A percentile compares a stretch with the other conserved stretches of the same genome.
Evolutionary conservation across 257 asterid genomes (phyloP).

Genomic region (Capsicum rhomboideum): DNA sequence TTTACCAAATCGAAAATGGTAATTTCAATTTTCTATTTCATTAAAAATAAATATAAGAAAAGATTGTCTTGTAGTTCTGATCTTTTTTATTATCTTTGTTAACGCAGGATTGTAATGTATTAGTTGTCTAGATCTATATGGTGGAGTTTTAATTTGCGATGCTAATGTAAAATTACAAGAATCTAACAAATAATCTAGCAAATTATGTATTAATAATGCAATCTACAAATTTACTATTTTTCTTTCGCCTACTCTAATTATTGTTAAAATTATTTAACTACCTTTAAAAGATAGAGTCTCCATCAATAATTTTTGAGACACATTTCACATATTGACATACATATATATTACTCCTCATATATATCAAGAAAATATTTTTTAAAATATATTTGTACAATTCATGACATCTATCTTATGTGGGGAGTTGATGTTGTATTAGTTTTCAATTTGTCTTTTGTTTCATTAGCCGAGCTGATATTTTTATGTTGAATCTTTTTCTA

Average conservation of each 20-base stretch:
- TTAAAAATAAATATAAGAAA: background rate
- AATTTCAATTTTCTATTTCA: background rate
- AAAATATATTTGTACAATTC: too few species aligned
- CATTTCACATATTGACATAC: background rate
- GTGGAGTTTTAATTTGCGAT: background rate
- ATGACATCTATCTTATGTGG: too few species aligned
- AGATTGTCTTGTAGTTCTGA: background rate
- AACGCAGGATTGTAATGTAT: too few species aligned
- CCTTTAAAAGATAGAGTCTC: background rate
- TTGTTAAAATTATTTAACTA: background rate
- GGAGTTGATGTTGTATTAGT: too few species aligned
- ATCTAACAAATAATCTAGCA: background rate
- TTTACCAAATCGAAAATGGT: background rate
- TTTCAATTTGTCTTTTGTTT: too few species aligned
- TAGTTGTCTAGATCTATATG: background rate
- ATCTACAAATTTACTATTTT: background rate
- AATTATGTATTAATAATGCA: background rate
- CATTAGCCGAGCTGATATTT: too few species aligned
- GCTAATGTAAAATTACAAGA: background rate
- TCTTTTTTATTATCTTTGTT: background rate
- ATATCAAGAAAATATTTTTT: too few species aligned
- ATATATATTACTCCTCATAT: too few species aligned
- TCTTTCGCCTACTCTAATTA: too few species aligned
- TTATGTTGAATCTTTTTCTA: too few species aligned
- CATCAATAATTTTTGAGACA: background rate